Base-by-base conservation (phyloP, 2,329 filamentous ascomycete genomes). In the Exophiala alcalophila region DNA sequence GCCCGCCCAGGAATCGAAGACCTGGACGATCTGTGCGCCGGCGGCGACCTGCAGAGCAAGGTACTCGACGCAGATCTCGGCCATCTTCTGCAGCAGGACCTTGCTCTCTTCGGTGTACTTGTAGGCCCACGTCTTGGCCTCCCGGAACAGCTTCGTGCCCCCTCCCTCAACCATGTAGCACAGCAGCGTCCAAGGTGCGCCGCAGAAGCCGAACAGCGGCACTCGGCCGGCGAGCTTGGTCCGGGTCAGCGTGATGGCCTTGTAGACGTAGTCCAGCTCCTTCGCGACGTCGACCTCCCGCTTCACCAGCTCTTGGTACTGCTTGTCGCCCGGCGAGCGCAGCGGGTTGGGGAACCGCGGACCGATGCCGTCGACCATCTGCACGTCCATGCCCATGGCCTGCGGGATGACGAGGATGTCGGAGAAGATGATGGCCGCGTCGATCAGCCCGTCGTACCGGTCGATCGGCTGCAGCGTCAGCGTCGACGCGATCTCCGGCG, bases 161-260 rank as follows among this genome's bases (percentile, higher is more conserved):
- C 92, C 92, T 11, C 92, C 92, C 68, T 98, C 92, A 12, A 97
- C 88, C 92, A 98, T 98, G 71, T 98, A 98, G 72, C 91, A 95
- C 60, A 98, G 77, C 47, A 98, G 68, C 2, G 92, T 98, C 88
- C 92, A 98, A 1, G 92, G 92, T 5, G 92, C 90, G 40, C 92
- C 92, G 59, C 90, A 96, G 71, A 98, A 98, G 24, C 92, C 92
- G 62, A 95, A 94, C 53, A 98, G 69, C 4, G 92, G 92, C 21
- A 98, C 92, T 31, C 89, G 77, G 1, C 92, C 92, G 33, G 82
- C 76, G 38, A 98, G 70, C 73, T 95, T 96, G 64, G 86, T 77
- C 55, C 92, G 77, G 18, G 92, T 97, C 59, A 96, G 65, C 0
- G 89, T 94, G 53, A 98, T 94, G 12, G 91, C 92, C 61, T 90